phyloP scores from a whole-genome alignment of 176 grass and related monocot species.

The Cenchrus purpureus region DNA sequence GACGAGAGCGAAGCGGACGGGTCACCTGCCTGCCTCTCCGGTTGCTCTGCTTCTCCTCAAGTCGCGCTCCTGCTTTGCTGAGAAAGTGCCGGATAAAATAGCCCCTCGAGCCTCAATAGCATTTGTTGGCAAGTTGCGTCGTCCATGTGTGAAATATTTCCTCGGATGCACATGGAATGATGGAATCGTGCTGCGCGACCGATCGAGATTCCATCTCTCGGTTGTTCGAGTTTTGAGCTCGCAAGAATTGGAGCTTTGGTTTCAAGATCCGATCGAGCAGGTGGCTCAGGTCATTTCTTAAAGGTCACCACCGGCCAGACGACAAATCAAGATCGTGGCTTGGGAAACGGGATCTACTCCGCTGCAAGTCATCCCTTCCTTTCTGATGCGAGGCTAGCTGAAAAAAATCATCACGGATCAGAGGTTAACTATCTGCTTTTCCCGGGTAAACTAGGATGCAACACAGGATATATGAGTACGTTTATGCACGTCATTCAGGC shows the following conservation, averaged over 20 bases:
- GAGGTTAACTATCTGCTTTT: too few relatives aligned
- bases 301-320: background rate
- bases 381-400: too few relatives aligned
- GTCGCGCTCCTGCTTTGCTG: background rate
- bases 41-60: background rate
- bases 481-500: too few relatives aligned
- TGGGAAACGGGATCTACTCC: too few relatives aligned
- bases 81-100: constrained; percentile 16
- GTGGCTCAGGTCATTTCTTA: background rate
- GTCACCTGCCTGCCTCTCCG: background rate
- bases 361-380: too few relatives aligned
- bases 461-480: too few relatives aligned
- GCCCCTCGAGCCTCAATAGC: background rate
- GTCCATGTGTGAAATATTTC: background rate
- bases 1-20: background rate
- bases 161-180: background rate
- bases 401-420: too few relatives aligned
- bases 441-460: too few relatives aligned
- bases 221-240: background rate
- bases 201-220: background rate
- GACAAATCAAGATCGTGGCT: background rate
- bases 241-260: background rate
- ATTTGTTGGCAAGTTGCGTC: background rate
- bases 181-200: background rate
- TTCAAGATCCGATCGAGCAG: background rate